phyloP scores from a whole-genome alignment of 352 stramenopile genomes.

The Aphanomyces euteiches region DNA sequence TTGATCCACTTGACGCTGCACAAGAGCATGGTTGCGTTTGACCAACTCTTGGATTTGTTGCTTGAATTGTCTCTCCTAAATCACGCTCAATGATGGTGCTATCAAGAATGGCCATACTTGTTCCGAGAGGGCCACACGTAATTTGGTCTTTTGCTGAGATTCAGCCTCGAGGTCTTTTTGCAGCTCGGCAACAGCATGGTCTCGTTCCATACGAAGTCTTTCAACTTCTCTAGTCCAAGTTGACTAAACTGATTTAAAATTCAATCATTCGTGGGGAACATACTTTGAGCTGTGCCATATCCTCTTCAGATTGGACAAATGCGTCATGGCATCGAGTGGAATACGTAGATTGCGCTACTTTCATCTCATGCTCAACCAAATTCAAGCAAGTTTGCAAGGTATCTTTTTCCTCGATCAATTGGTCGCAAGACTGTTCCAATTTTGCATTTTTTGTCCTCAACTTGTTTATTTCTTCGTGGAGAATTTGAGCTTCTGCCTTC shows the following conservation, averaged over 20 bases:
- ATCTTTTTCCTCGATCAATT: not conserved
- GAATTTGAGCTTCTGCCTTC: not conserved
- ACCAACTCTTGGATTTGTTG: not conserved
- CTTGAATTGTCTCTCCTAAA: constrained; percentile 5
- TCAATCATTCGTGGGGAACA: not conserved
- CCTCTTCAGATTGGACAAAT: not conserved
- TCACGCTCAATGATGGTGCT: not conserved
- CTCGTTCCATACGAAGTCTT: not conserved
- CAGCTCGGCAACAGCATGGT: not conserved
- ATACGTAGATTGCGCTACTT: not conserved
- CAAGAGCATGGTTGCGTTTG: constrained; percentile 6
- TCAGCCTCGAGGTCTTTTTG: not conserved
- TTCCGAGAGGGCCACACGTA: not conserved
- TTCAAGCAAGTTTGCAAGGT: not conserved
- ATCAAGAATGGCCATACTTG: not conserved
- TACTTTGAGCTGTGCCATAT: constrained; percentile 3
- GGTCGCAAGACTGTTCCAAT: not conserved
- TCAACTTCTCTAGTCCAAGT: constrained; percentile 1
- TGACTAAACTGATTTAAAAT: not conserved
- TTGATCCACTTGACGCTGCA: not conserved
- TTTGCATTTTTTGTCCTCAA: not conserved
- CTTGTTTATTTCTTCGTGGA: not conserved
- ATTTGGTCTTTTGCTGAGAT: not conserved
- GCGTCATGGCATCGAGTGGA: constrained; percentile 8
- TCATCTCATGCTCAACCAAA: not conserved